Evolutionary conservation across 208 protist genomes (phyloP), one percentile per base, ranked within the genome.

Genomic region (Lotmaria passim): DNA sequence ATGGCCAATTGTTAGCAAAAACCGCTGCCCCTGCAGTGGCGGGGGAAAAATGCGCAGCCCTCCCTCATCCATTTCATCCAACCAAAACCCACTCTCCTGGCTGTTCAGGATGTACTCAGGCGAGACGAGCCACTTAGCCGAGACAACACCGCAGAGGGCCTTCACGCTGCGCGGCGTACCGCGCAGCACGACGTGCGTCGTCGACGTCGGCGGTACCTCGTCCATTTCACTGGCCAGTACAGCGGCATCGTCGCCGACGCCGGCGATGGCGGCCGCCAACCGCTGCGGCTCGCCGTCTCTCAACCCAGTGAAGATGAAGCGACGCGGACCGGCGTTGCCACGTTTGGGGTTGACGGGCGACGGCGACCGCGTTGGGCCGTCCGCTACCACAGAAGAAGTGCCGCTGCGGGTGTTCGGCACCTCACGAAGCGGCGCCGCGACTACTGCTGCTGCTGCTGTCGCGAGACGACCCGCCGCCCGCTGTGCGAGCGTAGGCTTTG

Each of bases 291-390:
- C 87, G 39, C 81, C 65, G 30, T 90, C 83, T 12, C 61, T 80
- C 26, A 95, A 59, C 15, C 83, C 85, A 2, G 90, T 93, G 39
- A 93, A 76, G 67, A 93, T 68, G 69, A 95, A 95, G 59, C 79
- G 75, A 19, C 90, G 90, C 7, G 72, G 66, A 50, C 82, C 52
- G n/a, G 50, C 61, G 17, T 79, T 63, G 44, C 87, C 87, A 14
- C 86, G 90, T 62, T 85, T 88, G 8, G 90, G 90, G 62, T 95
- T 88, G 15, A 90, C 61, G n/a, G 90, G 90, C 15, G 87, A 93
- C 15, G 90, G 90, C 30, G 90, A 95, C 8, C 87, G 81, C 34
- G 90, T 95, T n/a, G 82, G 79, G 19, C 86, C 87, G 33, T 68
- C 75, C 24, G 61, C 60, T 0, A 69, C 82, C 21, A 83, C 73